These are phyloP conservation scores for Didymellaceae sp. DNA, from an alignment of 2,329 filamentous ascomycete genomes.

Conservation along the genomic window DNA sequence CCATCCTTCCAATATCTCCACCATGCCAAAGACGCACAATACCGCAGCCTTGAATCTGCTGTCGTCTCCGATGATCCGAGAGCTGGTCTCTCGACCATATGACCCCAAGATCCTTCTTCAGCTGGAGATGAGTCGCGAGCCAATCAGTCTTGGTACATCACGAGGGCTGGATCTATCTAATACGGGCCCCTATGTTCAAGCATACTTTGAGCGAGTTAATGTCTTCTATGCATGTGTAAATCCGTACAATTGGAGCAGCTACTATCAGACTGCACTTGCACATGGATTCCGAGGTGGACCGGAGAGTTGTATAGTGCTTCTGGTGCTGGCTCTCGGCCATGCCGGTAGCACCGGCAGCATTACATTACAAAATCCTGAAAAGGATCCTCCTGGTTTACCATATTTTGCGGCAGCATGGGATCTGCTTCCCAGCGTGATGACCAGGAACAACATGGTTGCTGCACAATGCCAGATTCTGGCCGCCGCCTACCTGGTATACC, in stretches of 20 bases:
- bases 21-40: slow-evolving; percentile 84
- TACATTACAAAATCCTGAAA: slow-evolving; percentile 70
- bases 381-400: slow-evolving; percentile 75
- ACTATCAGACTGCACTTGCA: slow-evolving; percentile 76
- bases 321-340: slow-evolving; percentile 79
- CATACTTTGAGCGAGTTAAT: slow-evolving; percentile 82
- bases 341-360: slow-evolving; percentile 79
- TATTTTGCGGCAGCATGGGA: slow-evolving; percentile 85
- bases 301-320: slow-evolving; percentile 80
- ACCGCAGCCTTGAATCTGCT: slow-evolving; percentile 79
- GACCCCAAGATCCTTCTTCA: slow-evolving; percentile 83
- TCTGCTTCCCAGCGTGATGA: slow-evolving; percentile 78
- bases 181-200: slow-evolving; percentile 75
- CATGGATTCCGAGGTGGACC: slow-evolving; percentile 79
- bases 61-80: slow-evolving; percentile 80
- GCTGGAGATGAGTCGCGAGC: slow-evolving; percentile 79
- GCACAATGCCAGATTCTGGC: slow-evolving; percentile 82
- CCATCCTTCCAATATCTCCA: slow-evolving; percentile 72
- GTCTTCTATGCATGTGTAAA: slow-evolving; percentile 88
- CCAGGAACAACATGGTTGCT: slow-evolving; percentile 76
- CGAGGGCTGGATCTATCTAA: slow-evolving; percentile 76
- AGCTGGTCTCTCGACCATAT: slow-evolving; percentile 77
- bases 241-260: slow-evolving; percentile 77
- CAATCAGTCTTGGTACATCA: slow-evolving; percentile 65
- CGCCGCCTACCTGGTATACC: slow-evolving; percentile 81